A percentile compares a stretch with the other conserved stretches of the same genome.
Evolutionary conservation across 2,329 filamentous ascomycete genomes (phyloP).

Genomic region (Fusarium clavum): DNA sequence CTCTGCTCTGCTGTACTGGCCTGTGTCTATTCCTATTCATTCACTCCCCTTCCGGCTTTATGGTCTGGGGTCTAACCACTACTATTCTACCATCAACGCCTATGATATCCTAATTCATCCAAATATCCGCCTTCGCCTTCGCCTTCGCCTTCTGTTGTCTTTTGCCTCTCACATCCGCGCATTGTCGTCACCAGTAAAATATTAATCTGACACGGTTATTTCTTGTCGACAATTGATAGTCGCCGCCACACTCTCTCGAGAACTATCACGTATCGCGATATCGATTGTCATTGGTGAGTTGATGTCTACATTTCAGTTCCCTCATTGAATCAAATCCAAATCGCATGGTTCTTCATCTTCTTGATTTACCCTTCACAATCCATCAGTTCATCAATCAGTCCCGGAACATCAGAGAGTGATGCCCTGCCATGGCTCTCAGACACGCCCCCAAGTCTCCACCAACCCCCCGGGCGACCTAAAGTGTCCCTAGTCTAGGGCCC

Average conservation of each 20-base stretch:
- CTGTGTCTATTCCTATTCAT: neutral
- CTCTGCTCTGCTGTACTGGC: neutral
- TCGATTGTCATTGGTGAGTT: slow-evolving; percentile 8
- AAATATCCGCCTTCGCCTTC: slow-evolving; percentile 9
- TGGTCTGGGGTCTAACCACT: slow-evolving; percentile 27
- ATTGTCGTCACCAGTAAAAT: slow-evolving; percentile 14
- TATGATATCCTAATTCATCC: slow-evolving; percentile 15
- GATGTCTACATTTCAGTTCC: neutral
- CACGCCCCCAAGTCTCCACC: slow-evolving; percentile 35
- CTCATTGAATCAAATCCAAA: neutral
- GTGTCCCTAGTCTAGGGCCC: slow-evolving; percentile 23
- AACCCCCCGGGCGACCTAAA: slow-evolving; percentile 27
- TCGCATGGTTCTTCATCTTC: neutral
- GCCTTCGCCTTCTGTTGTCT: neutral
- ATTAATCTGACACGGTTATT: neutral
- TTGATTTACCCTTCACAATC: neutral
- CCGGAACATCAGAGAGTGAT: neutral
- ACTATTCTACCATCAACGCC: neutral
- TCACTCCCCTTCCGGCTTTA: slow-evolving; percentile 16
- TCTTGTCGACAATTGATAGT: neutral
- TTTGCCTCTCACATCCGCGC: slow-evolving; percentile 12
- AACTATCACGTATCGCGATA: neutral
- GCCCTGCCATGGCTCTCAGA: neutral
- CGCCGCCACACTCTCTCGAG: neutral
- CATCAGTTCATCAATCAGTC: slow-evolving; percentile 14